A percentile compares a stretch with the other conserved stretches of the same genome.
These are phyloP conservation scores for Leccinum glutinopallens DNA, from an alignment of 1,284 basidiomycete genomes.

Conservation along the genomic window DNA sequence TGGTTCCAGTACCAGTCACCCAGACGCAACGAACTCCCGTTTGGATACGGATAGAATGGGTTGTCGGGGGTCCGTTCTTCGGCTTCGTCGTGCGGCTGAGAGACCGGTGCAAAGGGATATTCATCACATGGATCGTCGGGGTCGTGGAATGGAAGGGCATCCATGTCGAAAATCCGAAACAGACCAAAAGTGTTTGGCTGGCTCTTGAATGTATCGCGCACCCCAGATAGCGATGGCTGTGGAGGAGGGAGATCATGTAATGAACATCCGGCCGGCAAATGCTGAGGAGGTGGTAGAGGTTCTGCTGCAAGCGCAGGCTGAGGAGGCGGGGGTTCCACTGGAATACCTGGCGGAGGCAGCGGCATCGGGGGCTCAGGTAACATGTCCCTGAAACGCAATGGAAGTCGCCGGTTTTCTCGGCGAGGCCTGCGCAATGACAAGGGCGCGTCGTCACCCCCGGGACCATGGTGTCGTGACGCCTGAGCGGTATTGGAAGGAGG, in stretches of 20 bases:
- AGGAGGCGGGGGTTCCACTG: neutral
- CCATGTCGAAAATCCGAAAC: too few species aligned
- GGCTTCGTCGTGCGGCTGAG: too few species aligned
- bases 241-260: too few species aligned
- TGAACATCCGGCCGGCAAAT: too few species aligned
- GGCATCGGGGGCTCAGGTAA: neutral
- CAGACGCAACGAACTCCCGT: neutral
- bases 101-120: too few species aligned
- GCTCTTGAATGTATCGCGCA: too few species aligned
- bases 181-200: too few species aligned
- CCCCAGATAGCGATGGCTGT: too few species aligned
- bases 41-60: neutral
- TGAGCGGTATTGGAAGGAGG: neutral
- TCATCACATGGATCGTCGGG: too few species aligned
- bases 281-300: neutral
- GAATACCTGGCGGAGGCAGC: neutral
- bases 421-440: neutral
- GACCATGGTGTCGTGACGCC: neutral
- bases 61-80: too few species aligned
- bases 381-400: neutral
- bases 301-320: neutral
- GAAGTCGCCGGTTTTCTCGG: neutral
- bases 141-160: too few species aligned
- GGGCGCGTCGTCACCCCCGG: neutral
- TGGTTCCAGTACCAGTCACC: conserved; percentile 1